Base-by-base conservation (phyloP, 179 eudicot genomes). In the Beta corolliflora region DNA sequence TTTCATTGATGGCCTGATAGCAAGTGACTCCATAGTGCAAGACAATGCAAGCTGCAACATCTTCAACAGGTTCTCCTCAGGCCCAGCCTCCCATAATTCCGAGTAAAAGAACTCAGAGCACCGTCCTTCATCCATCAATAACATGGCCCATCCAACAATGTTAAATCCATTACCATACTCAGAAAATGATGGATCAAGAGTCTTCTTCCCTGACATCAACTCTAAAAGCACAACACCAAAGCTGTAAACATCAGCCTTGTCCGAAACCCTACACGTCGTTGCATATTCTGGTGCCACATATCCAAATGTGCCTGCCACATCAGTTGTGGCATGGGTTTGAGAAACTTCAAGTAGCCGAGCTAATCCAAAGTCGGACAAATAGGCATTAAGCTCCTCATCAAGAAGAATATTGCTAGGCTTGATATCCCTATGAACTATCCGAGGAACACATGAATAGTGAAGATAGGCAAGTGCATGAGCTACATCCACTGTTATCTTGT, bases 261-360 rank as follows among this genome's bases (percentile, higher is more conserved):
- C 86, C 45, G 90, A 87, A 77, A 90, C 91, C 79, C 89, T 79
- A 59, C 93, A 86, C 15, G 89, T 87, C 41, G 87, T 90, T 60
- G 93, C 93, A 78, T 90, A 90, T 84, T 90, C 91, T 12, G 90
- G 91, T 5, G 93, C 93, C 48, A 90, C 93, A 64, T 90, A 90
- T 71, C 93, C 93, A 77, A 90, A 90, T 31, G 91, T 90, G 65
- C 93, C 91, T 6, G 89, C 90, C 36, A 91, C 93, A 71, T 88
- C 90, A 7, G 91, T 89, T 25, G 93, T 89, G 71, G 90, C 93
- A 80, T 91, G 91, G 46, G 90, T 91, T 83, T 91, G 88, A 61
- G 88, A 86, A 73, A 85, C 90, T 86, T 86, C 93, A 44, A 91
- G 87, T 69, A 89, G 85, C 83, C 87, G 82, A 72, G 93, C 93